A percentile compares a stretch with the other conserved stretches of the same genome.
Conservation (phyloP, 2,329 filamentous ascomycete species). For the Monosporascus ibericus region DNA sequence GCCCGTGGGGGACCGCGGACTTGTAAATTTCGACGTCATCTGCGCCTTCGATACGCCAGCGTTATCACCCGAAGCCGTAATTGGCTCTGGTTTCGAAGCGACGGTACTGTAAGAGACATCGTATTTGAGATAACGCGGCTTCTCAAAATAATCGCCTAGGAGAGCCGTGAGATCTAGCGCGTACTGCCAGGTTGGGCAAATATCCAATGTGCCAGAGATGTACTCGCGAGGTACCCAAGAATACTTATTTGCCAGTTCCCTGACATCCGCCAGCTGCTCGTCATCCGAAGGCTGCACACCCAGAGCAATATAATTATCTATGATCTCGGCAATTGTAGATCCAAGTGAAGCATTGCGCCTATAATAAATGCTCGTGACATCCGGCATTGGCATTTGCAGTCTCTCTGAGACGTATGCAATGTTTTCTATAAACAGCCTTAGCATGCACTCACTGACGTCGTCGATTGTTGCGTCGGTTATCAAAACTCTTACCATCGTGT, state of each 20-base stretch:
- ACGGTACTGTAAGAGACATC: conserved; percentile 19
- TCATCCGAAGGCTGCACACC: conserved; percentile 28
- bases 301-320: conserved; percentile 36
- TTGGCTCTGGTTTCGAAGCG: neutral
- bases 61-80: neutral
- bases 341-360: conserved; percentile 32
- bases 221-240: conserved; percentile 38
- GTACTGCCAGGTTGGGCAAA: conserved; percentile 22
- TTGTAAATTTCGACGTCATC: conserved; percentile 1
- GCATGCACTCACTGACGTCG: neutral
- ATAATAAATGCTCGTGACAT: conserved; percentile 35
- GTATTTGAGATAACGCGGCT: conserved; percentile 29
- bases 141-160: conserved; percentile 36
- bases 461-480: neutral
- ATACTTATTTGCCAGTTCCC: conserved; percentile 31
- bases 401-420: conserved; percentile 39
- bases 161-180: conserved; percentile 34
- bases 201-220: conserved; percentile 35
- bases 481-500: conserved; percentile 16
- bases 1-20: conserved; percentile 1
- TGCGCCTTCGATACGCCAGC: neutral
- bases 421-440: conserved; percentile 25
- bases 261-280: conserved; percentile 22
- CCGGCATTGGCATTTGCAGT: conserved; percentile 33
- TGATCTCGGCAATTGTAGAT: conserved; percentile 34